phyloP scores from a whole-genome alignment of 129 eudicot genomes.

The Pseudognaphalium luteoalbum region DNA sequence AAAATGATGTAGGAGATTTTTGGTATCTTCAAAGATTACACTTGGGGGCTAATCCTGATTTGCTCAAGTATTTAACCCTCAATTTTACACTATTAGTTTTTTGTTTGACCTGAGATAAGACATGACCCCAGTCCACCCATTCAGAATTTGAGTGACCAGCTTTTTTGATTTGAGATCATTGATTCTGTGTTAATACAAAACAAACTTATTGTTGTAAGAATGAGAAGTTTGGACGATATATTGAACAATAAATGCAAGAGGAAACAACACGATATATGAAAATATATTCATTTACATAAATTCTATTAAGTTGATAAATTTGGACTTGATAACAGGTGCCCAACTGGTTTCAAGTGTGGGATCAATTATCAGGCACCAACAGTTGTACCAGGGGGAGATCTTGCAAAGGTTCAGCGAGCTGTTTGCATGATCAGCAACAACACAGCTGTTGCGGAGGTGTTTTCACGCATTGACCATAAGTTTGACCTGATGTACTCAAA shows the following conservation, averaged over 20 bases:
- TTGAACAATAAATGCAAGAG: not conserved
- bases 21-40: not conserved
- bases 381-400: constrained; percentile 17
- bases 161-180: not conserved
- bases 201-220: not conserved
- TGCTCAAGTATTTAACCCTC: not conserved
- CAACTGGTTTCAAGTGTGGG: constrained; percentile 21
- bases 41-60: not conserved
- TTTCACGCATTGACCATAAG: constrained; percentile 18
- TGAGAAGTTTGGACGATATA: not conserved
- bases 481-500: constrained; percentile 13
- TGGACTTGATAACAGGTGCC: constrained; percentile 13
- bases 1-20: not conserved
- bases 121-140: not conserved
- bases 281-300: not conserved
- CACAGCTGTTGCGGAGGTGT: constrained; percentile 15
- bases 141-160: not conserved
- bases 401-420: constrained; percentile 17
- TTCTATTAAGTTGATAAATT: not conserved
- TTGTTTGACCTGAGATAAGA: not conserved
- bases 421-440: constrained; percentile 22
- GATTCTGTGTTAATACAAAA: not conserved
- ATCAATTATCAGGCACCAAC: constrained; percentile 20
- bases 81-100: not conserved
- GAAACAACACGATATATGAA: not conserved